Percentiles rank a stretch among this genome's conserved stretches.
Conservation (phyloP, 2,329 filamentous ascomycete genomes). For the Lecanicillium sp. region DNA sequence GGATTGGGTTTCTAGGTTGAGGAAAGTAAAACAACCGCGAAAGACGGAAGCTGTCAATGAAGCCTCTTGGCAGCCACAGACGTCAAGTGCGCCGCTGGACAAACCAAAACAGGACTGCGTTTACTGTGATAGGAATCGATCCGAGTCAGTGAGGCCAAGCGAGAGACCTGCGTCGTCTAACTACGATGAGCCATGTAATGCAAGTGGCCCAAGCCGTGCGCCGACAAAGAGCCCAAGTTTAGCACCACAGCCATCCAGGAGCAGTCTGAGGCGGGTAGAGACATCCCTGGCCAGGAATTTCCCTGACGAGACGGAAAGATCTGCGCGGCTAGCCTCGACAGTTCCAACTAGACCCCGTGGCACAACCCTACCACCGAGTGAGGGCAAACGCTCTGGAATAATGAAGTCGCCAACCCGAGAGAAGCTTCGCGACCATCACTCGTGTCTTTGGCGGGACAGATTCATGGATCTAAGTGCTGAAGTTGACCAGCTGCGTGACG, state of each 20-base stretch:
- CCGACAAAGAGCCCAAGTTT: slow-evolving; percentile 2
- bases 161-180: slow-evolving; percentile 3
- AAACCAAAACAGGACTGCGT: neutral
- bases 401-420: slow-evolving; percentile 2
- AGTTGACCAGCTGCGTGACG: slow-evolving; percentile 35
- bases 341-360: neutral
- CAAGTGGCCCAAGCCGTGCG: neutral
- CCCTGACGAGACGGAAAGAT: neutral
- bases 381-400: slow-evolving; percentile 9
- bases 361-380: neutral
- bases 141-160: slow-evolving; percentile 7
- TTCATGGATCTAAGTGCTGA: slow-evolving; percentile 37
- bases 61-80: neutral
- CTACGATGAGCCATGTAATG: slow-evolving; percentile 2
- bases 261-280: neutral
- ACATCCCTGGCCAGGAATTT: neutral
- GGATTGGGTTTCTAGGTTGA: slow-evolving; percentile 7
- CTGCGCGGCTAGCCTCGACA: neutral
- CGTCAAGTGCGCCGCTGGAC: neutral
- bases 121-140: slow-evolving; percentile 13
- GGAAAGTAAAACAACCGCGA: neutral
- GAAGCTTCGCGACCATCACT: slow-evolving; percentile 21
- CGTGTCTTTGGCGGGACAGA: slow-evolving; percentile 37
- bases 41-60: neutral
- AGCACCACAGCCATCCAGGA: neutral